phyloP scores from a whole-genome alignment of 139 green algal genomes.

The Deuterostichococcus epilithicus region DNA sequence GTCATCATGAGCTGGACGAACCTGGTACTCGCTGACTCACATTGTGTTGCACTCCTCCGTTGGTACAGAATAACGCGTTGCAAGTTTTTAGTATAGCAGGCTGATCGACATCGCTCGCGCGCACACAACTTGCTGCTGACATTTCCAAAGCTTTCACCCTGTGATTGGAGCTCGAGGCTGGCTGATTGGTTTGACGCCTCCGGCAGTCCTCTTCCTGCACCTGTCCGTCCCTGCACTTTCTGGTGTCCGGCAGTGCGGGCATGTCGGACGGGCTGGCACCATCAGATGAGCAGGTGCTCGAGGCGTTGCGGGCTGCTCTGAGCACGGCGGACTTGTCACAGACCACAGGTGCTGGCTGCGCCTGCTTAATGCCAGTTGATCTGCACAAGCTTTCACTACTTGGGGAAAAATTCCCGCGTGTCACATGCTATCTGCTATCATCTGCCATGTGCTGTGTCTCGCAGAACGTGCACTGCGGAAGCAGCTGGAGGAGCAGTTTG shows the following conservation, averaged over 20 bases:
- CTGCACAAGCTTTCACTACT: neutral
- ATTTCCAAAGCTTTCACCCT: too few species aligned
- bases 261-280: neutral
- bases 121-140: too few species aligned
- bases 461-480: constrained; percentile 63
- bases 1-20: too few species aligned
- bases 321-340: neutral
- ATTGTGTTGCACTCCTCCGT: too few species aligned
- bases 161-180: too few species aligned
- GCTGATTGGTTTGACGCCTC: too few species aligned
- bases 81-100: too few species aligned
- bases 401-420: neutral
- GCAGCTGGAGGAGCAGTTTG: constrained; percentile 60
- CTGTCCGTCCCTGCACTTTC: too few species aligned
- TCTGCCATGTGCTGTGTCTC: neutral
- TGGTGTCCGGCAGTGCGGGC: neutral
- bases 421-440: neutral
- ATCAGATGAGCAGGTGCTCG: neutral
- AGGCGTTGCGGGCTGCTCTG: neutral
- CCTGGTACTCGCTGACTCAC: too few species aligned
- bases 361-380: neutral
- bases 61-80: too few species aligned
- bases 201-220: too few species aligned
- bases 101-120: too few species aligned
- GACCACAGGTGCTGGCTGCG: neutral